These are phyloP conservation scores for Clonostachys solani DNA, from an alignment of 2,329 filamentous ascomycete species.

Conservation along the genomic window DNA sequence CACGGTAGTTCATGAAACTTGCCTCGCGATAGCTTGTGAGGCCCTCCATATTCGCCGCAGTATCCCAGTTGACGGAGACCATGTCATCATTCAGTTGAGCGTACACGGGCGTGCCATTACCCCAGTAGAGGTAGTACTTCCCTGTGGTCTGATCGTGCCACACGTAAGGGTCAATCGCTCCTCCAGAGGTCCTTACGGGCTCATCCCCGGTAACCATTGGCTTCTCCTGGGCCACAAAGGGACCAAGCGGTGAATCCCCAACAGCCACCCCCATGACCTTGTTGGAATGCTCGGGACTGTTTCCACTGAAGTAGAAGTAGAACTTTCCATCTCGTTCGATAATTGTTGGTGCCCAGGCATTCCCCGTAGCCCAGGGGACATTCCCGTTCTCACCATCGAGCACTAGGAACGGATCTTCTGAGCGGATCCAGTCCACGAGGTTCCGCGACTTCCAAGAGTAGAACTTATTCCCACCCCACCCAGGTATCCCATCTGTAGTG, in stretches of 20 bases:
- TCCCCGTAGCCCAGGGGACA: slow-evolving; percentile 61
- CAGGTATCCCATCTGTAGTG: slow-evolving; percentile 37
- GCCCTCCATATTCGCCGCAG: slow-evolving; percentile 23
- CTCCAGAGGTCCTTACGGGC: slow-evolving; percentile 19
- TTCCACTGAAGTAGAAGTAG: slow-evolving; percentile 58
- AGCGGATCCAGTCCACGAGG: slow-evolving; percentile 34
- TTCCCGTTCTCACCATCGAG: slow-evolving; percentile 42
- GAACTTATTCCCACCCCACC: slow-evolving; percentile 41
- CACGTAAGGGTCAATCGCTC: slow-evolving; percentile 56
- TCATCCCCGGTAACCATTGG: slow-evolving; percentile 56
- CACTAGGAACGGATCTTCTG: slow-evolving; percentile 32
- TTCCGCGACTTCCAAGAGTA: slow-evolving; percentile 41
- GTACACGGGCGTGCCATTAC: slow-evolving; percentile 35
- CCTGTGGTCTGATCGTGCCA: slow-evolving; percentile 56
- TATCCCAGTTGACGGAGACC: slow-evolving; percentile 32
- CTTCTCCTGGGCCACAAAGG: slow-evolving; percentile 48
- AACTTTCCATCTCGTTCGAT: slow-evolving; percentile 55
- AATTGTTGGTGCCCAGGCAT: slow-evolving; percentile 64
- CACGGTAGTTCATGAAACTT: slow-evolving; percentile 35
- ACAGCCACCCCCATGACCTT: slow-evolving; percentile 60
- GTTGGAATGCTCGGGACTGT: slow-evolving; percentile 47
- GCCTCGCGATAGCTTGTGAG: slow-evolving; percentile 34
- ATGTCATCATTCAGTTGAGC: slow-evolving; percentile 40
- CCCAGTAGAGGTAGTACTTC: slow-evolving; percentile 60
- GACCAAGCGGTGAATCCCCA: slow-evolving; percentile 50